Base-by-base conservation (phyloP, 2,329 filamentous ascomycete species). In the Berkeleyomyces basicola region DNA sequence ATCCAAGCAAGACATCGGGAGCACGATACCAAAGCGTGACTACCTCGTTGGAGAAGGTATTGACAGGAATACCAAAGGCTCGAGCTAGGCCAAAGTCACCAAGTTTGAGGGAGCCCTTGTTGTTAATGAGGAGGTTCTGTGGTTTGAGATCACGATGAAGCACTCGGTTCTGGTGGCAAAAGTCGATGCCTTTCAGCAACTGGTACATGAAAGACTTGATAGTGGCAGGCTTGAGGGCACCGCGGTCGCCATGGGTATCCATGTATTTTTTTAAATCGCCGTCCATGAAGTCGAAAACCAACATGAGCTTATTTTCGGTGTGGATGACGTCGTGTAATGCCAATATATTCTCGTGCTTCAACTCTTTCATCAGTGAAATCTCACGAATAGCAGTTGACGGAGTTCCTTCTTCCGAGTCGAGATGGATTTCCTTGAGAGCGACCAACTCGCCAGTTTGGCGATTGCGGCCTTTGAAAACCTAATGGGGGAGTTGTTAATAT, bases 161-260 rank as follows among this genome's bases (percentile, higher is more conserved):
- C 40, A 99, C 93, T 65, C 93, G 83, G 73, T 97, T 97, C 69
- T 96, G 89, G 76, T 99, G 93, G 76, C 93, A 99, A 72, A 97
- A 99, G 66, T 93, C 91, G 70, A 97, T 96, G 62, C 93, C 93
- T 70, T 89, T 86, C 66, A 97, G 83, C 40, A 99, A 83, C 76
- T 99, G 93, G 76, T 92, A 93, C 92, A 97, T 97, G 81, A 97
- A 99, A 33, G 90, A 95, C 77, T 97, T 97, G 81, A 99, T 96
- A 62, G 90, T 93, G 63, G 82, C 77, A 46, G 90, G 88, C 72
- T 96, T 91, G 62, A 99, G 80, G 58, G 90, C 89, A 66, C 93
- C 92, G 61, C 90, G 82, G 69, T 96, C 90, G 70, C 91, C 90
- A 64, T 90, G 82, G 5, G 86, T 88, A 73, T 99, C 93, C 93